These are phyloP conservation scores for Phytophthora idaei DNA, from an alignment of 352 stramenopile genomes.

Conservation along the genomic window DNA sequence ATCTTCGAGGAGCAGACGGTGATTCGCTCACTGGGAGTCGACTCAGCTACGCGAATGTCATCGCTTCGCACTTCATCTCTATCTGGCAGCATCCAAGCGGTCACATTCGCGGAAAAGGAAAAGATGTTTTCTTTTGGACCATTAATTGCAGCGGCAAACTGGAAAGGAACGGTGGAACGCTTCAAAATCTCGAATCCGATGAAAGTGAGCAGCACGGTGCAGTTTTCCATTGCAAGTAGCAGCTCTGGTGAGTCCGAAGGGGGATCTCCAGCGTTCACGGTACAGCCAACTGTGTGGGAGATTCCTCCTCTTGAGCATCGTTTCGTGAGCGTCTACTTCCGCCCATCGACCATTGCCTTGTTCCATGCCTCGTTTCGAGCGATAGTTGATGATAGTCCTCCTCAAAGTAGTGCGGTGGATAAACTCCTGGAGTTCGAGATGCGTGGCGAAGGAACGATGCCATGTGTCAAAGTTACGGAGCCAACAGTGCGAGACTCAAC, in stretches of 20 bases:
- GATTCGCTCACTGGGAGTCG: constrained; percentile 71
- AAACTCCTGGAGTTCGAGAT: constrained; percentile 89
- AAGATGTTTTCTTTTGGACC: constrained; percentile 89
- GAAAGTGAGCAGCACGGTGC: constrained; percentile 92
- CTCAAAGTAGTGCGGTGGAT: constrained; percentile 29
- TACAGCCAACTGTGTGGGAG: constrained; percentile 91
- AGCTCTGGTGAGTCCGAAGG: constrained; percentile 25
- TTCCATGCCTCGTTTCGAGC: constrained; percentile 88
- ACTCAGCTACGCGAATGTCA: constrained; percentile 22
- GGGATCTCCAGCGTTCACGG: constrained; percentile 68
- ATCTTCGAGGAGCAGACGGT: constrained; percentile 97
- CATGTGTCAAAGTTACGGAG: constrained; percentile 90
- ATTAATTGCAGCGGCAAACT: constrained; percentile 66
- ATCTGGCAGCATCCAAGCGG: constrained; percentile 50
- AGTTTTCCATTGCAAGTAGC: constrained; percentile 73
- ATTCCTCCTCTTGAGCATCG: constrained; percentile 94
- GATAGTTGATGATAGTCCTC: constrained; percentile 78
- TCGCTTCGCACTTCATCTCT: constrained; percentile 19
- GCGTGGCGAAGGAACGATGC: constrained; percentile 92
- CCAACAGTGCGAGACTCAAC: constrained; percentile 67
- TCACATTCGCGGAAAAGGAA: constrained; percentile 88
- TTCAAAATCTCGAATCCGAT: constrained; percentile 96
- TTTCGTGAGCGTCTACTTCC: constrained; percentile 95
- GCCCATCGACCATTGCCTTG: constrained; percentile 82
- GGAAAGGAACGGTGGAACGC: constrained; percentile 86